A percentile compares a stretch with the other conserved stretches of the same genome.
These are phyloP conservation scores for Ascochyta koolunga DNA, from an alignment of 2,329 filamentous ascomycete genomes.

Conservation along the genomic window DNA sequence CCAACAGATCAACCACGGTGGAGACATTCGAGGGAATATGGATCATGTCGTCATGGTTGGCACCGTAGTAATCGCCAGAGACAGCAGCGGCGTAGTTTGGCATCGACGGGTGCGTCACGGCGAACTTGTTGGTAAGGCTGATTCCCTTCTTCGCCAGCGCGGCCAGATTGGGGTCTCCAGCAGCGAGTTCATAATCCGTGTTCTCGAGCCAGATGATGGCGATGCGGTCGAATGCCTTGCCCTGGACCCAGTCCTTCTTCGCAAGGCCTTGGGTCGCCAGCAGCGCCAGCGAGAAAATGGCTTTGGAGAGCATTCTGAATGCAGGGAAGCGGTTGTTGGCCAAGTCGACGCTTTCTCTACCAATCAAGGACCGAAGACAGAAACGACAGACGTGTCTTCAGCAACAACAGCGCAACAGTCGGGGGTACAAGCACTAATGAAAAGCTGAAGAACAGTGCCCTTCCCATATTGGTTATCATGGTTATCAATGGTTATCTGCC, in stretches of 20 bases:
- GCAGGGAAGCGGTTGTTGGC: neutral
- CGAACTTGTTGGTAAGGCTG: slow-evolving; percentile 61
- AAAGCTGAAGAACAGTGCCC: neutral
- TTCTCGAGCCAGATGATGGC: slow-evolving; percentile 81
- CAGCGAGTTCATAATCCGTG: slow-evolving; percentile 69
- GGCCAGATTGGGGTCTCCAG: slow-evolving; percentile 65
- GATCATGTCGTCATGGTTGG: slow-evolving; percentile 70
- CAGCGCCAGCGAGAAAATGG: slow-evolving; percentile 21
- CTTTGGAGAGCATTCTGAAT: slow-evolving; percentile 10
- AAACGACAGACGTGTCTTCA: slow-evolving; percentile 2
- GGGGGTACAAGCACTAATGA: neutral
- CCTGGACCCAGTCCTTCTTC: slow-evolving; percentile 61
- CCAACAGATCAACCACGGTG: slow-evolving; percentile 51
- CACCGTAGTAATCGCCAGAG: slow-evolving; percentile 75
- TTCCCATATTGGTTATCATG: neutral
- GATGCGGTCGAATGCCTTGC: slow-evolving; percentile 74
- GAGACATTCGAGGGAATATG: slow-evolving; percentile 49
- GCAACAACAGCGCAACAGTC: neutral
- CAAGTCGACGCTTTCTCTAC: neutral
- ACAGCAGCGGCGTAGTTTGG: slow-evolving; percentile 76
- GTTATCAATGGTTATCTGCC: neutral
- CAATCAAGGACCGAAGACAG: neutral
- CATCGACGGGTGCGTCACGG: slow-evolving; percentile 72
- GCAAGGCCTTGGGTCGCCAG: slow-evolving; percentile 48
- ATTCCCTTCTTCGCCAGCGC: slow-evolving; percentile 68